Evolutionary conservation across 2,329 filamentous ascomycete species (phyloP).

Genomic region (Sarocladium kiliense): DNA sequence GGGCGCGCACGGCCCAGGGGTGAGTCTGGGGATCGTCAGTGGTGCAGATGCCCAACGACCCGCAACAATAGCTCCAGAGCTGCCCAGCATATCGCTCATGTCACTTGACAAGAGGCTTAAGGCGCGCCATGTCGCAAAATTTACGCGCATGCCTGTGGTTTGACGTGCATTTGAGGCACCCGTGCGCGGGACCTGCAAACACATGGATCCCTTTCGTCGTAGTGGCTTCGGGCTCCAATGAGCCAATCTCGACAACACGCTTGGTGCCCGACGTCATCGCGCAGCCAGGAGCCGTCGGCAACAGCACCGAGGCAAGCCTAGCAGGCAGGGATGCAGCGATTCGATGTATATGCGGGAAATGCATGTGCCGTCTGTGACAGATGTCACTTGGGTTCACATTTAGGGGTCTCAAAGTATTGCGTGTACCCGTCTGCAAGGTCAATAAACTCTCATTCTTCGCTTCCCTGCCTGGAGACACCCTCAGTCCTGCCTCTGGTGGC

Average conservation of each 20-base stretch:
- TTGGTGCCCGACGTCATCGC: constrained; percentile 9
- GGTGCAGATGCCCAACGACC: constrained; percentile 1
- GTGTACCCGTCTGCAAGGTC: too few species aligned
- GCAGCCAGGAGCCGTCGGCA: neutral
- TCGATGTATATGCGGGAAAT: neutral
- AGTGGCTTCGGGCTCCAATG: neutral
- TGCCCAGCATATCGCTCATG: neutral
- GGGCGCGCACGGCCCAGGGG: neutral
- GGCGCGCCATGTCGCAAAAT: neutral
- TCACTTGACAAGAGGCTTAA: neutral
- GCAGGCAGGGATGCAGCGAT: neutral
- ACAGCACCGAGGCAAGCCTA: neutral
- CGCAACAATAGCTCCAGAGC: neutral
- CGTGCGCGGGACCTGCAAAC: neutral
- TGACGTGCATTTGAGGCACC: neutral
- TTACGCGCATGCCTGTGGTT: neutral
- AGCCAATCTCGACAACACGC: neutral
- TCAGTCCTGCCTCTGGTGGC: neutral
- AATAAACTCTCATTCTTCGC: too few species aligned
- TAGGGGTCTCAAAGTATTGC: too few species aligned
- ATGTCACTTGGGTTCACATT: neutral
- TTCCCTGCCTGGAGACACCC: too few species aligned
- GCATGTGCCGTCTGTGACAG: neutral
- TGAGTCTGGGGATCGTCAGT: constrained; percentile 1
- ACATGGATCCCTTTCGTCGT: neutral